Conservation (phyloP, 495 filamentous ascomycete species). For the Penicillium ochrochloron region DNA sequence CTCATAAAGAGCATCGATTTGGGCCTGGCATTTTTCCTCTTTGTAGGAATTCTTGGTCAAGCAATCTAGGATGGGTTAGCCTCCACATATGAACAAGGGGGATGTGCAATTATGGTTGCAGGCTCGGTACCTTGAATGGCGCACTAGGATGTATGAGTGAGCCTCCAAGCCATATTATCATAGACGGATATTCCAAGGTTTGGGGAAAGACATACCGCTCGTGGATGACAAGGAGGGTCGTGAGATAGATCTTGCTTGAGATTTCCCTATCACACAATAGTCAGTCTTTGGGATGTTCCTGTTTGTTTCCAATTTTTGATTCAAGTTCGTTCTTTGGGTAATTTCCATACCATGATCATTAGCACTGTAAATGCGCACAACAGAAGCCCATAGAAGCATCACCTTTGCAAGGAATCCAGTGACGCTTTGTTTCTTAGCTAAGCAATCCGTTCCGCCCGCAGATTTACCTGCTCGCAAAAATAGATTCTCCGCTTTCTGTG, state of each 20-base stretch:
- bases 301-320: background rate
- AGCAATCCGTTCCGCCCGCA: slow-evolving; percentile 3
- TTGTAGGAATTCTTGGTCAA: slow-evolving; percentile 83
- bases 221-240: slow-evolving; percentile 85
- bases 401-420: background rate
- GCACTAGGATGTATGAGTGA: slow-evolving; percentile 56
- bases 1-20: slow-evolving; percentile 92
- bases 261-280: slow-evolving; percentile 40
- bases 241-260: slow-evolving; percentile 71
- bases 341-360: slow-evolving; percentile 52
- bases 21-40: slow-evolving; percentile 78
- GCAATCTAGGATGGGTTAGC: slow-evolving; percentile 64
- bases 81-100: background rate
- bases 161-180: slow-evolving; percentile 1
- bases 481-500: slow-evolving; percentile 47
- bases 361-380: slow-evolving; percentile 9
- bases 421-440: slow-evolving; percentile 5
- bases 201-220: slow-evolving; percentile 66
- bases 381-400: slow-evolving; percentile 14
- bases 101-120: background rate
- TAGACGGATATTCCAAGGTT: background rate
- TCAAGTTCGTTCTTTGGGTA: background rate
- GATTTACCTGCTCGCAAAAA: slow-evolving; percentile 39
- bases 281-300: background rate
- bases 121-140: slow-evolving; percentile 80